phyloP scores from a whole-genome alignment of 1,139 yeast species.

The Saccharomycopsis hybrid region DNA sequence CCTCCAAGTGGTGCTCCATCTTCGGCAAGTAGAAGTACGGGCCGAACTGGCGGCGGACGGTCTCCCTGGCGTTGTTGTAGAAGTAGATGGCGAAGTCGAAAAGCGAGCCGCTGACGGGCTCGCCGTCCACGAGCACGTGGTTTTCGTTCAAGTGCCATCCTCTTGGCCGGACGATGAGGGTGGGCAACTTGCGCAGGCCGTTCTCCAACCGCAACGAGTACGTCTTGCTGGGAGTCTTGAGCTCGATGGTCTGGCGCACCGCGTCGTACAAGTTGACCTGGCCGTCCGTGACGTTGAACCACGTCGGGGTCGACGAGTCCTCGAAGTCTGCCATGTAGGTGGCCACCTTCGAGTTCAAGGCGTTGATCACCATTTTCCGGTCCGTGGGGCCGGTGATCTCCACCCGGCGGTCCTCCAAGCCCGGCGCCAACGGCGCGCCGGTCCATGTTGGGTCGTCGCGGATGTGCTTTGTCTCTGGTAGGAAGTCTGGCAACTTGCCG shows the following conservation, averaged over 20 bases:
- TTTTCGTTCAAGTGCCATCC: slow-evolving; percentile 81
- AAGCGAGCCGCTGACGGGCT: slow-evolving; percentile 66
- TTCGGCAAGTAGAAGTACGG: slow-evolving; percentile 77
- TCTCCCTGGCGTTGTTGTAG: slow-evolving; percentile 63
- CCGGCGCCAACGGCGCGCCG: slow-evolving; percentile 72
- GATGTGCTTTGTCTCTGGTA: slow-evolving; percentile 64
- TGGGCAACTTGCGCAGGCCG: slow-evolving; percentile 49
- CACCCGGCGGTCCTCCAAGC: slow-evolving; percentile 69
- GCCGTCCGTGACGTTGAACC: slow-evolving; percentile 48
- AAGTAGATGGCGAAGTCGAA: slow-evolving; percentile 76
- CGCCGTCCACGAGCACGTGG: slow-evolving; percentile 69
- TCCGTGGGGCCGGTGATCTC: slow-evolving; percentile 66
- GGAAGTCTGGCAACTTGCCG: slow-evolving; percentile 66
- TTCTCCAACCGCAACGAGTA: slow-evolving; percentile 53
- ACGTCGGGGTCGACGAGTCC: slow-evolving; percentile 58
- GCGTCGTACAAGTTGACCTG: slow-evolving; percentile 56
- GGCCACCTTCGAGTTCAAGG: slow-evolving; percentile 60
- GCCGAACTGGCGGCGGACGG: slow-evolving; percentile 56
- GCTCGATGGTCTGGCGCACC: slow-evolving; percentile 45
- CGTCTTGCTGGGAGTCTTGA: slow-evolving; percentile 43
- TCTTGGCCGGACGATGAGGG: slow-evolving; percentile 77
- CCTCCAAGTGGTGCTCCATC: slow-evolving; percentile 77
- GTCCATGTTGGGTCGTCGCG: slow-evolving; percentile 74
- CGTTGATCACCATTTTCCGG: slow-evolving; percentile 68
- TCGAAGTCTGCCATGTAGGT: slow-evolving; percentile 74